Evolutionary conservation across 345 rosid genomes (phyloP).

Genomic region (Geranium brycei): DNA sequence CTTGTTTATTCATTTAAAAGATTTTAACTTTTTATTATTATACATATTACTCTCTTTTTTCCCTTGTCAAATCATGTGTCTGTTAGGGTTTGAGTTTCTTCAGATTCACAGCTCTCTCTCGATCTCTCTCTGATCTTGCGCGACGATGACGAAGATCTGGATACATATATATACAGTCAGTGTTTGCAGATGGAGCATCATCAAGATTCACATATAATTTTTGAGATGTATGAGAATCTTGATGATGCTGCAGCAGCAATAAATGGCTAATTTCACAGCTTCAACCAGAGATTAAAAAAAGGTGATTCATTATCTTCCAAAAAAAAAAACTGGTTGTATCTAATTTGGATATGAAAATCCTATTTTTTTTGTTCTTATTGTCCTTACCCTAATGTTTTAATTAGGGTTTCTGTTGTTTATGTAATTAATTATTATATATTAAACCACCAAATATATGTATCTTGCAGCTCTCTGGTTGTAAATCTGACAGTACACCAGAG

Average conservation of each 20-base stretch:
- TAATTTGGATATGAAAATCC: too few species aligned
- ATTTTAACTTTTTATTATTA: constrained; percentile 1
- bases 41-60: neutral
- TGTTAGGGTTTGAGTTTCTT: neutral
- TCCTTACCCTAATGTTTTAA: too few species aligned
- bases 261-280: constrained; percentile 24
- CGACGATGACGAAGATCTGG: constrained; percentile 7
- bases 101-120: neutral
- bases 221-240: constrained; percentile 52
- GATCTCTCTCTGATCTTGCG: constrained; percentile 4
- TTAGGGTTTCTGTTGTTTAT: too few species aligned
- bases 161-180: constrained; percentile 28
- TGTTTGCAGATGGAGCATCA: constrained; percentile 82
- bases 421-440: too few species aligned
- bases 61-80: neutral
- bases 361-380: too few species aligned
- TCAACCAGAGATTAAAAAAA: too few species aligned
- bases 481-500: too few species aligned
- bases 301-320: too few species aligned
- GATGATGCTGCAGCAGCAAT: constrained; percentile 97
- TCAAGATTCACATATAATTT: constrained; percentile 64
- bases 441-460: too few species aligned
- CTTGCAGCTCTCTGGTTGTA: too few species aligned
- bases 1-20: constrained; percentile 10
- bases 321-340: too few species aligned